These are phyloP conservation scores for Prosopis cineraria DNA, from an alignment of 306 rosid species.

Conservation along the genomic window DNA sequence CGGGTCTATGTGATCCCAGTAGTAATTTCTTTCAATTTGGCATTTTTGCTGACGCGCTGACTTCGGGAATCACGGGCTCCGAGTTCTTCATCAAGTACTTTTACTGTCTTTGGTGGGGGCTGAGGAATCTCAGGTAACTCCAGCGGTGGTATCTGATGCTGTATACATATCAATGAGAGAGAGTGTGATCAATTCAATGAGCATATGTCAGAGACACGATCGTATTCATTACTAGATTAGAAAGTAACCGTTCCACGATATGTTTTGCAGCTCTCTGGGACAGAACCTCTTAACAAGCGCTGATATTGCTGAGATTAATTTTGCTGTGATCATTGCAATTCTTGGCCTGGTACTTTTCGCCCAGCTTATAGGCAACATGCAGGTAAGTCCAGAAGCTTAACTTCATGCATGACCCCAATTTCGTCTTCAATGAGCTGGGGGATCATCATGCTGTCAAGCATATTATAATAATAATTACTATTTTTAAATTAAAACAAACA, in stretches of 20 bases:
- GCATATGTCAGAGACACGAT: too few relatives aligned
- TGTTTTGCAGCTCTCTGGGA: constrained; percentile 54
- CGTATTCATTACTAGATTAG: background rate
- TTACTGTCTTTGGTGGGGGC: constrained; percentile 60
- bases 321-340: constrained; percentile 56
- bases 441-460: background rate
- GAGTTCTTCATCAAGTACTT: constrained; percentile 53
- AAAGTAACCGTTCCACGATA: background rate
- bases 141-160: constrained; percentile 1
- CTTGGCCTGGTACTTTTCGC: constrained; percentile 64
- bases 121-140: constrained; percentile 52
- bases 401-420: background rate
- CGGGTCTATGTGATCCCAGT: constrained; percentile 43
- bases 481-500: constrained; percentile 12
- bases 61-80: constrained; percentile 38
- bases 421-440: background rate
- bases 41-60: constrained; percentile 52
- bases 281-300: constrained; percentile 57
- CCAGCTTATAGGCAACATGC: constrained; percentile 63
- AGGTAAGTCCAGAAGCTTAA: constrained; percentile 40
- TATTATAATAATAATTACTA: background rate
- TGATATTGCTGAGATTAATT: constrained; percentile 51
- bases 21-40: constrained; percentile 52
- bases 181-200: background rate
- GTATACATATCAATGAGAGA: background rate